These are phyloP conservation scores for Trifolium repens DNA, from an alignment of 306 rosid species.

Conservation along the genomic window DNA sequence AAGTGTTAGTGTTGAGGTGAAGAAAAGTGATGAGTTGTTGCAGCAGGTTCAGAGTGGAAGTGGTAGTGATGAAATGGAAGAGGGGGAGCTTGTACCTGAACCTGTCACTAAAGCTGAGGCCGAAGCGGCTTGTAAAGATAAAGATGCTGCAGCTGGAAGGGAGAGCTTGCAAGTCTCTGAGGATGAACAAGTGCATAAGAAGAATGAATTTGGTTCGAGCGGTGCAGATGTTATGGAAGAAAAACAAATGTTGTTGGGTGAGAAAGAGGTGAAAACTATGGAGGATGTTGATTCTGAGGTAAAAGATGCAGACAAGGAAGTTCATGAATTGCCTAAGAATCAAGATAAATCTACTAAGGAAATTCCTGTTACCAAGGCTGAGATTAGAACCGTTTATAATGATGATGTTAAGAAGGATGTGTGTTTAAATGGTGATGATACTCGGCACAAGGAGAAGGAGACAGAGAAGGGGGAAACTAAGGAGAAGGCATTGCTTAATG, in stretches of 20 bases:
- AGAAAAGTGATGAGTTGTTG: constrained; percentile 56
- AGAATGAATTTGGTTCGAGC: constrained; percentile 41
- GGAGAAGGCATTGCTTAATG: constrained; percentile 44
- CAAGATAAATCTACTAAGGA: constrained; percentile 38
- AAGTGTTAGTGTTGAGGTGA: constrained; percentile 80
- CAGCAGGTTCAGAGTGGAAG: constrained; percentile 32
- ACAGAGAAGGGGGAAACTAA: constrained; percentile 35
- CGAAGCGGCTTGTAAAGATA: constrained; percentile 34
- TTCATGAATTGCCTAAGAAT: constrained; percentile 40
- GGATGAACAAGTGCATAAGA: constrained; percentile 45
- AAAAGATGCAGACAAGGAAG: constrained; percentile 45
- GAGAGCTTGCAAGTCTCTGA: constrained; percentile 31
- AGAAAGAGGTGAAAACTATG: constrained; percentile 41
- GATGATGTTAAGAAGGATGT: constrained; percentile 41
- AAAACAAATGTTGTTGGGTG: constrained; percentile 23
- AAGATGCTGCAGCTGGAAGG: constrained; percentile 42
- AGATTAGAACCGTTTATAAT: constrained; percentile 15
- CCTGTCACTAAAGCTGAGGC: constrained; percentile 38
- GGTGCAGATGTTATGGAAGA: constrained; percentile 44
- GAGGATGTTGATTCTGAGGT: constrained; percentile 37
- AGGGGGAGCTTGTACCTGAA: constrained; percentile 80
- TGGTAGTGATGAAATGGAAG: constrained; percentile 84
- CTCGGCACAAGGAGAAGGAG: constrained; percentile 46
- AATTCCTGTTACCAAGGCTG: constrained; percentile 38
- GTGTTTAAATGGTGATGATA: constrained; percentile 42